Conservation (phyloP, 805 yeast genomes). For the Teunomyces atbi region DNA sequence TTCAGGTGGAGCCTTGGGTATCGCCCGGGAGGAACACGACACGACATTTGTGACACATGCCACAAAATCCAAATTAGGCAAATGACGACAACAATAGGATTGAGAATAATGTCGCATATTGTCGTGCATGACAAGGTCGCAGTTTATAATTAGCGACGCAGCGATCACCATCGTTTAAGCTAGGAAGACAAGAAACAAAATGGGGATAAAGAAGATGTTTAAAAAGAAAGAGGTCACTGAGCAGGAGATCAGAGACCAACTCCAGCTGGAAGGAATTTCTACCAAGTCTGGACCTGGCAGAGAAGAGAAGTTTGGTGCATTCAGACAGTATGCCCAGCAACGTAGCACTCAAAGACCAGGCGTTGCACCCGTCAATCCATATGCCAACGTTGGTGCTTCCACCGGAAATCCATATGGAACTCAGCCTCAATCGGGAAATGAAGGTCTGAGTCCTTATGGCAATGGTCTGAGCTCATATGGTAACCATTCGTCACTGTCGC, state of each 20-base stretch:
- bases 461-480: slow-evolving; percentile 5
- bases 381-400: slow-evolving; percentile 26
- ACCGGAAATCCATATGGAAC: slow-evolving; percentile 6
- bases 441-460: slow-evolving; percentile 8
- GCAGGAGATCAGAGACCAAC: slow-evolving; percentile 41
- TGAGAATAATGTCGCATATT: background rate
- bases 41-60: background rate
- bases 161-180: background rate
- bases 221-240: slow-evolving; percentile 51
- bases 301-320: slow-evolving; percentile 51
- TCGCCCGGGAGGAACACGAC: background rate
- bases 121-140: background rate
- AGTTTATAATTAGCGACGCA: background rate
- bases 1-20: background rate
- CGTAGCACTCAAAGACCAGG: slow-evolving; percentile 34
- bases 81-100: background rate
- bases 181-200: slow-evolving; percentile 15
- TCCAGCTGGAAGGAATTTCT: slow-evolving; percentile 42
- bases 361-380: slow-evolving; percentile 42
- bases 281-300: slow-evolving; percentile 31
- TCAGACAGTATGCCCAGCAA: slow-evolving; percentile 48
- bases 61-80: background rate
- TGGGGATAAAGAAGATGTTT: slow-evolving; percentile 48
- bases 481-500: slow-evolving; percentile 2
- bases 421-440: slow-evolving; percentile 4